phyloP scores from a whole-genome alignment of 768 basidiomycete genomes.

The Udeniomyces megalosporus region DNA sequence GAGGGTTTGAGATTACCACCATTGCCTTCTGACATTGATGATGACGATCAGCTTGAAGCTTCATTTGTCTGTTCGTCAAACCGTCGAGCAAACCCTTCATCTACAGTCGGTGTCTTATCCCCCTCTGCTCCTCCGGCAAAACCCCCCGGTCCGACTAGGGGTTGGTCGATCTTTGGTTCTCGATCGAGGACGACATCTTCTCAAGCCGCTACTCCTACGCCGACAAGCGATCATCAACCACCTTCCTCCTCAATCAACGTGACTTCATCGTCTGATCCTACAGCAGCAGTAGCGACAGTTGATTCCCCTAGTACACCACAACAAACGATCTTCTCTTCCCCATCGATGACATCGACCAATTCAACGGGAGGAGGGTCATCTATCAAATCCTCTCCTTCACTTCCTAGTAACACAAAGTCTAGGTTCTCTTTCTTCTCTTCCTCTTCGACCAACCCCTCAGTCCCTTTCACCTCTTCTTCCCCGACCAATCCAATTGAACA shows the following conservation, averaged over 20 bases:
- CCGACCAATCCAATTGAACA: not conserved
- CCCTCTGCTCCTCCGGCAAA: not conserved
- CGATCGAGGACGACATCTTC: not conserved
- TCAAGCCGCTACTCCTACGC: not conserved
- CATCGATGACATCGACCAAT: not conserved
- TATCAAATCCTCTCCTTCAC: not conserved
- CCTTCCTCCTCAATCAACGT: not conserved
- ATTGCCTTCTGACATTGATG: not conserved
- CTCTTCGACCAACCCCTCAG: not conserved
- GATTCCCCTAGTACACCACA: too few relatives aligned
- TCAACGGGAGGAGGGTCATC: not conserved
- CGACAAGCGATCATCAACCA: not conserved
- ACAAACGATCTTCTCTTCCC: not conserved
- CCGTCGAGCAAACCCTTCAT: too few relatives aligned
- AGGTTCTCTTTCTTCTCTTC: not conserved
- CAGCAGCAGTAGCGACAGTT: too few relatives aligned
- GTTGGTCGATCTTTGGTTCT: not conserved
- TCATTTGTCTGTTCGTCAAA: not conserved
- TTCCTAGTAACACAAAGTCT: not conserved
- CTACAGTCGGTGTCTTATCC: not conserved
- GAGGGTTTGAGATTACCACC: not conserved
- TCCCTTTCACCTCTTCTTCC: not conserved
- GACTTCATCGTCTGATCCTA: not conserved
- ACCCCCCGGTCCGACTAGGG: not conserved
- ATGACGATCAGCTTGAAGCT: not conserved